Percentiles rank a stretch among this genome's conserved stretches.
Evolutionary conservation across 148 eudicot genomes (phyloP).

Genomic region (Silene latifolia): DNA sequence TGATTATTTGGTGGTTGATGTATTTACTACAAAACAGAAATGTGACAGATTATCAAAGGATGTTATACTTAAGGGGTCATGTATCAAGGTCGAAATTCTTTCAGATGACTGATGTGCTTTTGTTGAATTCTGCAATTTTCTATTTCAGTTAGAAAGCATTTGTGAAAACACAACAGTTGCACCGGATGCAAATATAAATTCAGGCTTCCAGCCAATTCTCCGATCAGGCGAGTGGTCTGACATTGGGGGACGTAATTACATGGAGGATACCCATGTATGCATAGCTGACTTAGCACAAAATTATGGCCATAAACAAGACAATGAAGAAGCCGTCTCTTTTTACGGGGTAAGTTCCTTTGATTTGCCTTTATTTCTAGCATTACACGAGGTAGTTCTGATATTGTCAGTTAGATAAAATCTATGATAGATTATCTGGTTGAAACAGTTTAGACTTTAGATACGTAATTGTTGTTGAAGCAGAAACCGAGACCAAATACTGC

Average conservation of each 20-base stretch:
- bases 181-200: conserved; percentile 29
- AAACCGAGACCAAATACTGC: not conserved
- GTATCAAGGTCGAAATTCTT: not conserved
- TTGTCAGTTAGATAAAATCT: not conserved
- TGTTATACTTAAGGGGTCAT: too few relatives aligned
- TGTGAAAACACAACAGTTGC: conserved; percentile 55
- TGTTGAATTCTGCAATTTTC: conserved; percentile 8
- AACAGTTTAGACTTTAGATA: not conserved
- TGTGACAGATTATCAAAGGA: not conserved
- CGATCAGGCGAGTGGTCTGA: conserved; percentile 95
- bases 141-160: conserved; percentile 69
- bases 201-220: conserved; percentile 54
- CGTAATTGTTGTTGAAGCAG: not conserved
- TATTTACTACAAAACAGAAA: not conserved
- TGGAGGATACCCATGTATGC: conserved; percentile 93
- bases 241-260: conserved; percentile 71
- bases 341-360: conserved; percentile 71
- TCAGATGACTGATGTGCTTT: conserved; percentile 1
- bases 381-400: conserved; percentile 7
- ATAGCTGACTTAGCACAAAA: conserved; percentile 72
- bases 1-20: not conserved
- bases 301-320: conserved; percentile 36
- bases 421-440: not conserved
- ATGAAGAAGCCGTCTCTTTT: conserved; percentile 73
- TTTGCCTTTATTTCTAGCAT: not conserved